Conservation (phyloP, 2,329 filamentous ascomycete genomes). For the Alternaria dauci region DNA sequence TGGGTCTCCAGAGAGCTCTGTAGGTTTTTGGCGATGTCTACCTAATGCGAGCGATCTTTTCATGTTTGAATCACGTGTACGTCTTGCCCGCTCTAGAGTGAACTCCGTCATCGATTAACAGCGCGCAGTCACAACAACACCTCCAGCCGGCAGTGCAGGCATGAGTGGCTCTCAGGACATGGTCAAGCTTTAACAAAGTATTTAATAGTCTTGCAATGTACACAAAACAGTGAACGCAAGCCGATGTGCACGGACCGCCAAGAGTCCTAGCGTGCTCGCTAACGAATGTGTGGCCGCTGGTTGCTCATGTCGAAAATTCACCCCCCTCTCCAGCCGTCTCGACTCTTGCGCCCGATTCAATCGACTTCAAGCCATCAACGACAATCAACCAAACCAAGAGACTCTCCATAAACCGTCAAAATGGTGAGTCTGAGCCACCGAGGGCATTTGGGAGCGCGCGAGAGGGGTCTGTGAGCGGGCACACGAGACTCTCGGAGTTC, state of each 20-base stretch:
- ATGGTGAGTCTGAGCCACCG: slow-evolving; percentile 47
- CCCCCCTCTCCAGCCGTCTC: slow-evolving; percentile 35
- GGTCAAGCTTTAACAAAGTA: not conserved
- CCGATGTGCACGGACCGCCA: slow-evolving; percentile 1
- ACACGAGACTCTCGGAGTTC: slow-evolving; percentile 46
- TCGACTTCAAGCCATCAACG: slow-evolving; percentile 44
- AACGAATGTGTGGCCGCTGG: not conserved
- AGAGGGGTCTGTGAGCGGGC: slow-evolving; percentile 26
- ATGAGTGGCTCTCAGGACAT: not conserved
- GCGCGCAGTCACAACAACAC: not conserved
- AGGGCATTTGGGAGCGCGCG: slow-evolving; percentile 9
- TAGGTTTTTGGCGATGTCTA: not conserved
- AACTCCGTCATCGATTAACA: slow-evolving; percentile 6
- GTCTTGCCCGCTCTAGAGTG: not conserved
- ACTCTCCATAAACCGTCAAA: slow-evolving; percentile 49
- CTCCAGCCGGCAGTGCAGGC: not conserved
- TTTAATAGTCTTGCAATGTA: not conserved
- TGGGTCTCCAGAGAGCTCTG: not conserved
- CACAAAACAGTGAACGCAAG: not conserved
- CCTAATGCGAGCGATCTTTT: not conserved
- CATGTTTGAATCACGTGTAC: slow-evolving; percentile 8
- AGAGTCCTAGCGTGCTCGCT: slow-evolving; percentile 1
- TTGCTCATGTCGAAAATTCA: slow-evolving; percentile 6
- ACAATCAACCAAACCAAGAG: slow-evolving; percentile 37
- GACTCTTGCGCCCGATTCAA: slow-evolving; percentile 47